Conservation (phyloP, 176 grass and related monocot genomes). For the Lolium rigidum region DNA sequence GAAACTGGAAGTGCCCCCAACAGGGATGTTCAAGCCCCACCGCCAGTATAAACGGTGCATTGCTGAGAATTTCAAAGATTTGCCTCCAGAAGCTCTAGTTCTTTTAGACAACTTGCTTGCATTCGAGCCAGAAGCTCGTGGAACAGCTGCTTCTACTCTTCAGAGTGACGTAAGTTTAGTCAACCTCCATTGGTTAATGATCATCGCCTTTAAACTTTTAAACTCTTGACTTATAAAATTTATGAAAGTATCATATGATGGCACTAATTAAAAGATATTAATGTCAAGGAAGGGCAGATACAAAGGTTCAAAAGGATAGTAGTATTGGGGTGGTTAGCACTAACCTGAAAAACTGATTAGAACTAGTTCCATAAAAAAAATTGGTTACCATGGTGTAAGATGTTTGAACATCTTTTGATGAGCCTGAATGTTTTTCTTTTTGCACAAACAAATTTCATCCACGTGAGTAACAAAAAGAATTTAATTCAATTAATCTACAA, state of each 20-base stretch:
- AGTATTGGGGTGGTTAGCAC: conserved; percentile 5
- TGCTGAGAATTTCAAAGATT: conserved; percentile 80
- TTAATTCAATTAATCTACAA: neutral
- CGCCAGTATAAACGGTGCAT: conserved; percentile 62
- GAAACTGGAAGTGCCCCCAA: conserved; percentile 77
- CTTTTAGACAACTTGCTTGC: conserved; percentile 77
- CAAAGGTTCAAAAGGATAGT: neutral
- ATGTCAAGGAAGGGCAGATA: neutral
- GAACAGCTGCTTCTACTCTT: conserved; percentile 72
- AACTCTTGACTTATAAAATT: neutral
- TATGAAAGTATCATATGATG: conserved; percentile 2
- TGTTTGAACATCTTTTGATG: conserved; percentile 7
- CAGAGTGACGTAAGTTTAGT: conserved; percentile 63
- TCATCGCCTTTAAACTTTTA: neutral
- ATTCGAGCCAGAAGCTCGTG: conserved; percentile 76
- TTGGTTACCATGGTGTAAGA: neutral
- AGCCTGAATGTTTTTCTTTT: neutral
- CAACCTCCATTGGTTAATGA: neutral
- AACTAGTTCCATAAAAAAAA: neutral
- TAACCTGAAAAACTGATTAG: neutral
- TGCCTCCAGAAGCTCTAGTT: conserved; percentile 58
- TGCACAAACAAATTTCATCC: neutral
- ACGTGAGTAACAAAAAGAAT: conserved; percentile 13
- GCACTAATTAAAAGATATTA: conserved; percentile 11
- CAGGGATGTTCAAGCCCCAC: conserved; percentile 82